Conservation (phyloP, 2,329 filamentous ascomycete genomes). For the Fusarium agapanthi region DNA sequence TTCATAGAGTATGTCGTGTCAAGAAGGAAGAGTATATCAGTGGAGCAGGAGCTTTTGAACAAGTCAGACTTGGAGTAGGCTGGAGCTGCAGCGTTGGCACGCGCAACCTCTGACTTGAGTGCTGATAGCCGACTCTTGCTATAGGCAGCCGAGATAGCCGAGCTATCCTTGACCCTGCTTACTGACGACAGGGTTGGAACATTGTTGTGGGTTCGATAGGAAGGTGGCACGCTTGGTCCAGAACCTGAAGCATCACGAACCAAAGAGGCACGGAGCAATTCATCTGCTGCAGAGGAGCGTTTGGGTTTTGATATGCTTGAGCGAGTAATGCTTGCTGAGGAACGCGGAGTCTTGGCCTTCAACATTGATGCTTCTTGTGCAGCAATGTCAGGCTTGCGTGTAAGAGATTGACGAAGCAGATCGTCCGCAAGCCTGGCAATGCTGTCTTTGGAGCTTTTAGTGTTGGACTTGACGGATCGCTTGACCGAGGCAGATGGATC, state of each 20-base stretch:
- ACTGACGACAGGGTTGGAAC: not conserved
- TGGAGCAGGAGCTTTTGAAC: conserved; percentile 47
- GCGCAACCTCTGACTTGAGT: not conserved
- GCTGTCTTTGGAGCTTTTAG: not conserved
- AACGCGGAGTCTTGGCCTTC: not conserved
- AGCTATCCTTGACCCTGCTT: not conserved
- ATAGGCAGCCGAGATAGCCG: not conserved
- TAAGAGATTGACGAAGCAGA: not conserved
- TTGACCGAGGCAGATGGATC: not conserved
- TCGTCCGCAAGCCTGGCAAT: not conserved
- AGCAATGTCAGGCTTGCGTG: not conserved
- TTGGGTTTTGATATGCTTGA: not conserved
- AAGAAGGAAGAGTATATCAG: conserved; percentile 50
- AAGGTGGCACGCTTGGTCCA: not conserved
- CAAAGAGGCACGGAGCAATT: not conserved
- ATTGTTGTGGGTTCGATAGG: not conserved
- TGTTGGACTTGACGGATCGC: not conserved
- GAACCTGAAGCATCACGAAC: not conserved
- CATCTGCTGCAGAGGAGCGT: not conserved
- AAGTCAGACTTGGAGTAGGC: conserved; percentile 30
- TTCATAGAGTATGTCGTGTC: conserved; percentile 50
- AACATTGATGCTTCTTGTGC: not conserved
- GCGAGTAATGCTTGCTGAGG: not conserved
- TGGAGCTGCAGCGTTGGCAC: not conserved
- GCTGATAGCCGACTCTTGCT: not conserved